Evolutionary conservation across 306 rosid genomes (phyloP), one percentile per base, ranked within the genome.

Genomic region (Vachellia collinsii): DNA sequence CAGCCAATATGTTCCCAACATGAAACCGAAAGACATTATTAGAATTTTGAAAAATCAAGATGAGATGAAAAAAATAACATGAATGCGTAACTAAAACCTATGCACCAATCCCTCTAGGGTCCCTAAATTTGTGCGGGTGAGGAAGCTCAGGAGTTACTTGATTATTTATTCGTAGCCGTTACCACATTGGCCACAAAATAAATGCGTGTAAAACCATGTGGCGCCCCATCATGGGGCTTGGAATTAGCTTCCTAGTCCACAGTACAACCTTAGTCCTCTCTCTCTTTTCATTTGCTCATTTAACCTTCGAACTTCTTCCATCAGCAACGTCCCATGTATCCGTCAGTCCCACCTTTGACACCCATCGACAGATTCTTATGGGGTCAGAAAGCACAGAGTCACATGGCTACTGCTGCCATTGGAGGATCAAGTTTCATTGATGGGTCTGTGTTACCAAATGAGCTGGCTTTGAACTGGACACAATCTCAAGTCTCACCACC

Each of bases 341-440:
- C 63, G 43, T 61, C 83, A 44, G 89, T 88, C 38, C 89, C 89
- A 16, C 93, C 92, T 25, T 83, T 87, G 63, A 86, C 86, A 37
- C 90, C 97, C 83, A 91, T 93, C 77, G 94, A 93, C 4, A 86
- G 91, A 82, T 93, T 93, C 85, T 70, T 91, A 59, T 80, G 85
- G 75, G 59, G 81, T 54, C 91, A 81, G 46, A 86, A 85, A 39
- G 66, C 88, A 78, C 22, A 41, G 58, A 77, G 69, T 41, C 14
- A 43, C 17, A 83, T 20, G 22, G 37, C 61, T 62, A 19, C 50
- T 62, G 37, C n/a, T 19, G 81, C 75, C 59, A 34, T 23, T 63
- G 50, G 74, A 82, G 77, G 44, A 34, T 53, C 79, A 20, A 78
- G 69, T 66, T 72, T 70, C 64, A 42, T 53, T 69, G 88, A 77